Evolutionary conservation across 768 basidiomycete genomes (phyloP).

Genomic region (Boletales sp.): DNA sequence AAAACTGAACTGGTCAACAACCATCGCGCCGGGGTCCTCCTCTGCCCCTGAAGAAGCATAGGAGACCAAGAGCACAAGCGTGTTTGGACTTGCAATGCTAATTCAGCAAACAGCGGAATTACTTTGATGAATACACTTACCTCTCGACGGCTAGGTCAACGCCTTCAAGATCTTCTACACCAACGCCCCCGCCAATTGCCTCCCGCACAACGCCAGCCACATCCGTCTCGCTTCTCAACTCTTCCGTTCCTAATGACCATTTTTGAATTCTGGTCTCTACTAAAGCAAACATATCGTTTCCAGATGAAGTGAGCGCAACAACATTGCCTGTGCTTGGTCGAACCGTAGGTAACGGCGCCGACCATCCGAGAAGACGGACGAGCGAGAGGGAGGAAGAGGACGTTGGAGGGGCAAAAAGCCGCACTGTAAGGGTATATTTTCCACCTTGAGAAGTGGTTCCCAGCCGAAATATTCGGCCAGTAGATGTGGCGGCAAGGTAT

Average conservation of each 20-base stretch:
- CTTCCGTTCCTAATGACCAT: slow-evolving; percentile 58
- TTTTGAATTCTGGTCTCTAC: slow-evolving; percentile 65
- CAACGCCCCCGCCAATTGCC: slow-evolving; percentile 44
- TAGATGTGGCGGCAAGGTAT: slow-evolving; percentile 66
- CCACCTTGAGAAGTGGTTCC: slow-evolving; percentile 64
- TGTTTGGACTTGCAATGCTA: slow-evolving; percentile 38
- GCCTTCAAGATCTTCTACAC: slow-evolving; percentile 65
- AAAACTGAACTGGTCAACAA: slow-evolving; percentile 36
- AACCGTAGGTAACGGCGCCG: slow-evolving; percentile 34
- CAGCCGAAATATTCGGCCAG: slow-evolving; percentile 63
- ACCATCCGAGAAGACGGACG: slow-evolving; percentile 40
- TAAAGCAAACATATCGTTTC: slow-evolving; percentile 62
- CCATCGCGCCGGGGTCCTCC: slow-evolving; percentile 34
- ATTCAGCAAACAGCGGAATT: slow-evolving; percentile 1
- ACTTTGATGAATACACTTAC: slow-evolving; percentile 33
- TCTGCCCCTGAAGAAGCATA: slow-evolving; percentile 52
- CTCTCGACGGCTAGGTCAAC: slow-evolving; percentile 63
- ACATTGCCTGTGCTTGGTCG: slow-evolving; percentile 57
- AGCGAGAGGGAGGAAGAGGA: slow-evolving; percentile 40
- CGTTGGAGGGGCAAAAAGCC: slow-evolving; percentile 55
- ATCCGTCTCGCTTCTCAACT: slow-evolving; percentile 54
- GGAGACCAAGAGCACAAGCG: slow-evolving; percentile 62
- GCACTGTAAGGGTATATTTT: slow-evolving; percentile 56
- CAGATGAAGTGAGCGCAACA: slow-evolving; percentile 54
- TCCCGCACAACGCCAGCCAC: slow-evolving; percentile 45